Conservation (phyloP, 352 stramenopile species). For the Globisporangium yorkense region DNA sequence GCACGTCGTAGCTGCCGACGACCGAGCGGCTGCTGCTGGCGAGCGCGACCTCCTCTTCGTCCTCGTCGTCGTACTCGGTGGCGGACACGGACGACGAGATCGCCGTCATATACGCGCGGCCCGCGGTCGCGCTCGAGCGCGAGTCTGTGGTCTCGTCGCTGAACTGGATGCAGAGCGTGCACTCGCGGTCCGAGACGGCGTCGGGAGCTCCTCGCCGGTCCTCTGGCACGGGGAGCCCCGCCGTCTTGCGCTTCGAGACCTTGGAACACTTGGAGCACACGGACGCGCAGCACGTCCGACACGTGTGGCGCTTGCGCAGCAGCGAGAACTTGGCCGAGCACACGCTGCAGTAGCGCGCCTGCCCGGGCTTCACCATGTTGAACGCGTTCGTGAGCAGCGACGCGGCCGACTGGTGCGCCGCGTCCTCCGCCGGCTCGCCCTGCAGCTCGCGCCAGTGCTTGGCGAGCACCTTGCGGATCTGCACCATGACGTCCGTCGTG, state of each 20-base stretch:
- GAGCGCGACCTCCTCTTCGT: constrained; percentile 9
- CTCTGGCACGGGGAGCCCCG: not conserved
- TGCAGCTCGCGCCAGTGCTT: constrained; percentile 50
- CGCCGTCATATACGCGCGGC: constrained; percentile 23
- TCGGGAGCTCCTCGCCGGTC: not conserved
- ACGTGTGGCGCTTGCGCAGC: constrained; percentile 54
- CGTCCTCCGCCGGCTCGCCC: constrained; percentile 10
- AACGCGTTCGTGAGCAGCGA: constrained; percentile 23
- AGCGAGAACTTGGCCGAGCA: constrained; percentile 58
- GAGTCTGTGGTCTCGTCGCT: constrained; percentile 19
- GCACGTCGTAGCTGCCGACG: constrained; percentile 2
- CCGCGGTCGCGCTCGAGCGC: constrained; percentile 24
- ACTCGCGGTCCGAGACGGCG: constrained; percentile 22
- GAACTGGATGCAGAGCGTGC: constrained; percentile 61
- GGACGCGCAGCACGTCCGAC: constrained; percentile 37
- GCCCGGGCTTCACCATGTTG: constrained; percentile 6
- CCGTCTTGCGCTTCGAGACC: constrained; percentile 3
- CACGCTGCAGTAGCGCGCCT: constrained; percentile 41
- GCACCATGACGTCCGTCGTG: constrained; percentile 46
- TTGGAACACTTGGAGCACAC: constrained; percentile 58
- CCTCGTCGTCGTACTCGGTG: constrained; percentile 14
- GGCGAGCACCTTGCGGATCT: constrained; percentile 38
- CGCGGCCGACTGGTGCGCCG: constrained; percentile 7
- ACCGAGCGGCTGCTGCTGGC: constrained; percentile 24
- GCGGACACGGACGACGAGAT: constrained; percentile 19